Evolutionary conservation across 2,329 filamentous ascomycete genomes (phyloP).

Genomic region (Paraphaeosphaeria minitans): DNA sequence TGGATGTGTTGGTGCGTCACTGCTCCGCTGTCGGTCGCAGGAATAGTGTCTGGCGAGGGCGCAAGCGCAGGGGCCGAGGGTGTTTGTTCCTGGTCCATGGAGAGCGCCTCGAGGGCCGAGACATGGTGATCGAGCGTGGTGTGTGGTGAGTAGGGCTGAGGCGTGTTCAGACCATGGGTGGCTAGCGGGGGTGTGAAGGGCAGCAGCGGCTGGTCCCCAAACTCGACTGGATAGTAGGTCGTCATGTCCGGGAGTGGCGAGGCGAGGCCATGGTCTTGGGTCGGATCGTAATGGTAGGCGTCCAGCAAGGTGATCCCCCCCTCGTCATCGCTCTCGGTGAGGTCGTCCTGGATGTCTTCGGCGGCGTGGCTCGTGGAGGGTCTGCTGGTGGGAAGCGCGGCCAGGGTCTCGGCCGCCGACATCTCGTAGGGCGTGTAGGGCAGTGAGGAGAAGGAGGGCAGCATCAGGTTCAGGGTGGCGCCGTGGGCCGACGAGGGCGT

Average conservation of each 20-base stretch:
- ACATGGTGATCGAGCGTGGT: slow-evolving; percentile 17
- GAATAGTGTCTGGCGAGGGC: slow-evolving; percentile 3
- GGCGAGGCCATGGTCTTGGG: not conserved
- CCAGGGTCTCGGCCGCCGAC: slow-evolving; percentile 35
- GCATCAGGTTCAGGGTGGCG: not conserved
- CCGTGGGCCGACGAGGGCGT: not conserved
- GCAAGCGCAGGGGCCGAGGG: not conserved
- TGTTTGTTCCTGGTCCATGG: slow-evolving; percentile 15
- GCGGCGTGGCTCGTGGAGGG: slow-evolving; percentile 34
- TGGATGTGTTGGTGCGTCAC: slow-evolving; percentile 24
- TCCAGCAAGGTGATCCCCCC: slow-evolving; percentile 38
- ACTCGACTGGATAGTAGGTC: not conserved
- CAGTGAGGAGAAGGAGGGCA: slow-evolving; percentile 17
- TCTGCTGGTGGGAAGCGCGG: slow-evolving; percentile 37
- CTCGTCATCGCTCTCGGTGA: slow-evolving; percentile 20
- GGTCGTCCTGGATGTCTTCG: slow-evolving; percentile 17
- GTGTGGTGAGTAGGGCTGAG: not conserved
- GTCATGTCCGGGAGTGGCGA: not conserved
- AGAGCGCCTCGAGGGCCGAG: slow-evolving; percentile 19
- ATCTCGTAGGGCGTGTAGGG: slow-evolving; percentile 27
- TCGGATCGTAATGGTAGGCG: not conserved
- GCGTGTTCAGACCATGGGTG: not conserved
- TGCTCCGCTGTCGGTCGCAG: slow-evolving; percentile 3
- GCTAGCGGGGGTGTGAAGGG: not conserved
- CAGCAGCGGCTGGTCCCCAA: not conserved